phyloP scores from a whole-genome alignment of 2,329 filamentous ascomycete species.

The Ophiobolus disseminans region DNA sequence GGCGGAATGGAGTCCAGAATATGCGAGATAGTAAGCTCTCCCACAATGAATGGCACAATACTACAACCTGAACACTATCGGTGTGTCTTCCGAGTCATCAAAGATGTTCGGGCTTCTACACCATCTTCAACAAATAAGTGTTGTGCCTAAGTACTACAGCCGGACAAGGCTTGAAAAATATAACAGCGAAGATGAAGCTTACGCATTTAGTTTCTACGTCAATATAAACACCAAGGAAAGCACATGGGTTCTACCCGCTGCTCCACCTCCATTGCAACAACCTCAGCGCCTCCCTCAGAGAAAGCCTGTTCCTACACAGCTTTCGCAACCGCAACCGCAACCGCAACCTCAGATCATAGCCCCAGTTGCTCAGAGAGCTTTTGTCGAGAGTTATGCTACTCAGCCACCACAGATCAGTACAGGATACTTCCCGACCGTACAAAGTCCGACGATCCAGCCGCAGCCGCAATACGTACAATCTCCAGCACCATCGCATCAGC shows the following conservation, averaged over 20 bases:
- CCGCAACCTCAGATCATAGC: not conserved
- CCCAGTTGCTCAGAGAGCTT: not conserved
- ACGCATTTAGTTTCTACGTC: slow-evolving; percentile 3
- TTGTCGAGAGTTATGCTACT: slow-evolving; percentile 2
- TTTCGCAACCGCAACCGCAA: not conserved
- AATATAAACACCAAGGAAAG: slow-evolving; percentile 3
- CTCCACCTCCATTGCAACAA: not conserved
- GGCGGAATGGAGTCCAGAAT: slow-evolving; percentile 14
- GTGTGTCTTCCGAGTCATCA: too few species aligned
- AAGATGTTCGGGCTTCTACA: not conserved
- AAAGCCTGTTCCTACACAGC: slow-evolving; percentile 1
- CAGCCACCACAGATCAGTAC: slow-evolving; percentile 1
- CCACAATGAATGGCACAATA: not conserved
- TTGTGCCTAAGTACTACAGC: too few species aligned
- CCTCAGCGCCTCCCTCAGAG: not conserved
- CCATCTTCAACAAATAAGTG: not conserved
- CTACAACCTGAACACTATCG: too few species aligned
- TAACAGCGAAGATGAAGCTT: too few species aligned
- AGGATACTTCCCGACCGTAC: slow-evolving; percentile 1
- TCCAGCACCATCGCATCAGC: not conserved
- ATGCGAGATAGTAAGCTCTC: slow-evolving; percentile 12
- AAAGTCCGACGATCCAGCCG: not conserved
- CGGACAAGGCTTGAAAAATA: too few species aligned
- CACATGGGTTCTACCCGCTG: not conserved
- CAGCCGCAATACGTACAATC: not conserved